Base-by-base conservation (phyloP, 768 basidiomycete genomes). In the Lanmaoa pseudosensibilis region DNA sequence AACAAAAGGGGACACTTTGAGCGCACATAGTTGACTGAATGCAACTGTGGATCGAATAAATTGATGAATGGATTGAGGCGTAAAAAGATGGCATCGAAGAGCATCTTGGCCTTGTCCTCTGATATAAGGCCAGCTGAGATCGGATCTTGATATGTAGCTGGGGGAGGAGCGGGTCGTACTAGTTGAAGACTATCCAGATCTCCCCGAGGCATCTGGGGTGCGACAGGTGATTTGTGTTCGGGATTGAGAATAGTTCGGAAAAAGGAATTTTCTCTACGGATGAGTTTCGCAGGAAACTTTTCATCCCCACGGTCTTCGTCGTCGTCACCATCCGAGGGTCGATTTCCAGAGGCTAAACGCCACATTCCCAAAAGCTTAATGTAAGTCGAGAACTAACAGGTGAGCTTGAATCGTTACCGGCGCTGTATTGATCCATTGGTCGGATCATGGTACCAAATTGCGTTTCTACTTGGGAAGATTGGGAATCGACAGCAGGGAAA, bases 21-120 rank as follows among this genome's bases (percentile, higher is more conserved):
- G 64, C 94, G 90, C 64, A 94, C 85, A 69, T 93, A 94, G 36
- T 77, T 65, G 48, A 87, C 79, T 0, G 93, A 86, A 70, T 96
- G 94, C 36, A 95, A 75, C n/a, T 82, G 76, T 37, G 92, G 90
- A 74, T 94, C 93, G 68, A 95, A 92, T 33, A 94, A 78, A 68
- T 89, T 90, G 73, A 94, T 85, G 71, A 94, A 92, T 13, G 92
- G 90, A 69, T 94, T 94, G 50, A 94, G 80, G 56, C 91, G 88
- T 52, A 90, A 68, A 74, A 89, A 92, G 68, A 94, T 80, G 58
- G 83, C 75, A 69, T 92, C 90, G 59, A 93, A 92, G 44, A 92
- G 76, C 46, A 83, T 78, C 64, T 81, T 80, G 44, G 88, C 90
- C 55, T 88, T 84, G 38, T 79, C 78, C 63, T 90, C 88, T 50